Percentiles rank a stretch among this genome's conserved stretches.
Evolutionary conservation across 805 yeast species (phyloP).

Genomic region (Priceomyces castillae): DNA sequence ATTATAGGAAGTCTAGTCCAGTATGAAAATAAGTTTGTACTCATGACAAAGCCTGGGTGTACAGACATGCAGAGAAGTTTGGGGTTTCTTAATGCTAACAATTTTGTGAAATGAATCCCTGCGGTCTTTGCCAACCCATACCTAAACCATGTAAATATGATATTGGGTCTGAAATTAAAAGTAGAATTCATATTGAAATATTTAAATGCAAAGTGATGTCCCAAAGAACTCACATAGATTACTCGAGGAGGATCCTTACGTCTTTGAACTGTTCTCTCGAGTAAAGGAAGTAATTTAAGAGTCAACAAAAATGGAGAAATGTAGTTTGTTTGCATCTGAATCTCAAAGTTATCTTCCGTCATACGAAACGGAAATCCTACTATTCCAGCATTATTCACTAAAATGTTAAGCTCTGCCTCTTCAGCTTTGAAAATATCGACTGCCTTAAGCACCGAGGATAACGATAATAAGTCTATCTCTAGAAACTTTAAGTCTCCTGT

Average conservation of each 20-base stretch:
- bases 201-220: constrained; percentile 52
- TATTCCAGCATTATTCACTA: constrained; percentile 77
- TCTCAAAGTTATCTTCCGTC: constrained; percentile 71
- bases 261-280: constrained; percentile 39
- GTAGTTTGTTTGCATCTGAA: constrained; percentile 77
- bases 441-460: constrained; percentile 40
- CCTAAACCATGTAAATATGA: constrained; percentile 72
- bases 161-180: constrained; percentile 60
- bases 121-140: constrained; percentile 77
- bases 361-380: constrained; percentile 68
- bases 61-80: constrained; percentile 61
- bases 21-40: constrained; percentile 69
- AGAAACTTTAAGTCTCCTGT: constrained; percentile 37
- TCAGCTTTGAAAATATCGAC: constrained; percentile 41
- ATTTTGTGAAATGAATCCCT: constrained; percentile 68
- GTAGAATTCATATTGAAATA: constrained; percentile 47
- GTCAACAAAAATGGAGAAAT: constrained; percentile 73
- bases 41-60: constrained; percentile 87
- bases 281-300: constrained; percentile 51
- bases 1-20: constrained; percentile 76
- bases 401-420: constrained; percentile 55
- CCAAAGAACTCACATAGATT: constrained; percentile 62
- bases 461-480: constrained; percentile 35
- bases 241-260: constrained; percentile 48
- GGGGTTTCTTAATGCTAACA: constrained; percentile 65